Percentiles rank a stretch among this genome's conserved stretches.
Conservation (phyloP, 192 early-diverging fungal genomes). For the Physocladia obscura region DNA sequence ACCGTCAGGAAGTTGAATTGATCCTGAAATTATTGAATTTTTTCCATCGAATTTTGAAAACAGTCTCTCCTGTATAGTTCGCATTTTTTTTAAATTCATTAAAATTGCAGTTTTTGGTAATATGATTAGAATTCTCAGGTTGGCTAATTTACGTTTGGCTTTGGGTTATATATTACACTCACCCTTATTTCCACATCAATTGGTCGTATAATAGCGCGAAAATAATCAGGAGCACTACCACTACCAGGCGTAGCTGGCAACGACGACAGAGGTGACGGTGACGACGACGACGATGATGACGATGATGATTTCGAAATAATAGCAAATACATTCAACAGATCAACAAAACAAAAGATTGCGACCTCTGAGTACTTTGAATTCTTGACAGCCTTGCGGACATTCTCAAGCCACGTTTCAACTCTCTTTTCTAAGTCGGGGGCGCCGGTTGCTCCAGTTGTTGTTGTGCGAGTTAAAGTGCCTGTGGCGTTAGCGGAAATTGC, state of each 20-base stretch:
- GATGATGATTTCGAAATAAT: slow-evolving; percentile 65
- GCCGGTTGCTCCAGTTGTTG: background rate
- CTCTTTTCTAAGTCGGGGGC: slow-evolving; percentile 28
- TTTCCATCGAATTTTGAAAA: slow-evolving; percentile 43
- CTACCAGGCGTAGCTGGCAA: slow-evolving; percentile 46
- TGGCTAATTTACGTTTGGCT: no score
- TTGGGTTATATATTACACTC: background rate
- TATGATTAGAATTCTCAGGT: no score
- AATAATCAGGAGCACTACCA: slow-evolving; percentile 27
- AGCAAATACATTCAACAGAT: slow-evolving; percentile 71
- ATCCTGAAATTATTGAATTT: background rate
- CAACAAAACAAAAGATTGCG: slow-evolving; percentile 70
- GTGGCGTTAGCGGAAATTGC: background rate
- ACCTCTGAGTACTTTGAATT: slow-evolving; percentile 61
- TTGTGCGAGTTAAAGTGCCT: background rate
- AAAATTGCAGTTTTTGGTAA: background rate
- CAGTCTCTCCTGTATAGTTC: slow-evolving; percentile 52
- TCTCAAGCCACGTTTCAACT: slow-evolving; percentile 33
- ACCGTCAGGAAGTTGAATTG: slow-evolving; percentile 20
- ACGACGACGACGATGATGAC: no score
- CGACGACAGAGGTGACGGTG: no score
- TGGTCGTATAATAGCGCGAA: slow-evolving; percentile 65
- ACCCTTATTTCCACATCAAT: slow-evolving; percentile 78
- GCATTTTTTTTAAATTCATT: background rate
- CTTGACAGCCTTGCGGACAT: slow-evolving; percentile 26